Conservation (phyloP, 2,329 filamentous ascomycete genomes). For the Colletotrichum spaethianum region DNA sequence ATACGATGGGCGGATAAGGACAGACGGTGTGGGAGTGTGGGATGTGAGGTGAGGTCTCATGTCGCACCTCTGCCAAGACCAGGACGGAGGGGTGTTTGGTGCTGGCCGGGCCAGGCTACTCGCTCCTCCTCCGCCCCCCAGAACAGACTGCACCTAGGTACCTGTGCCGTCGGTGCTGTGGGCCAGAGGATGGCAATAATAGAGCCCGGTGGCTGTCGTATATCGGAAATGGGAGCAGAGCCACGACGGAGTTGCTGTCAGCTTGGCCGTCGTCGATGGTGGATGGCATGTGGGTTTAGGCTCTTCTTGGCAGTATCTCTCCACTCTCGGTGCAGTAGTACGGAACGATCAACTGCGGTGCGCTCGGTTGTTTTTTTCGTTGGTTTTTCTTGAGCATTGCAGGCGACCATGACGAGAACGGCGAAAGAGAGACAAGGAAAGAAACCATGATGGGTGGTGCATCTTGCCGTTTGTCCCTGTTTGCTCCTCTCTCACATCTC, state of each 20-base stretch:
- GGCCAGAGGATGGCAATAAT: constrained; percentile 24
- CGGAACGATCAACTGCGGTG: background rate
- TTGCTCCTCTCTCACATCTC: background rate
- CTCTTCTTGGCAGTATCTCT: constrained; percentile 22
- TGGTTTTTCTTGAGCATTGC: background rate
- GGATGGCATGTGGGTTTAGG: constrained; percentile 31
- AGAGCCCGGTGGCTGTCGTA: constrained; percentile 14
- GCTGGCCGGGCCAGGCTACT: background rate
- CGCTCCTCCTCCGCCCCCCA: constrained; percentile 8
- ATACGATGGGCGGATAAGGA: constrained; percentile 35
- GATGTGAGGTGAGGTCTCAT: constrained; percentile 40
- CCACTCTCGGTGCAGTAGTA: constrained; percentile 23
- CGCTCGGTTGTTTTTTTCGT: background rate
- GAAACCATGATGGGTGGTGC: constrained; percentile 10
- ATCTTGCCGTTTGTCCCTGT: constrained; percentile 19
- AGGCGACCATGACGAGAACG: background rate
- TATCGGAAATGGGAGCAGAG: constrained; percentile 14
- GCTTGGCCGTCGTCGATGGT: constrained; percentile 30
- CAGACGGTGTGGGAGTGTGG: constrained; percentile 19
- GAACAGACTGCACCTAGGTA: background rate
- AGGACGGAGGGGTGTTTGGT: constrained; percentile 8
- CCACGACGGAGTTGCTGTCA: constrained; percentile 15
- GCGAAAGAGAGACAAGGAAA: constrained; percentile 5
- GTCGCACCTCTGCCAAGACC: constrained; percentile 33
- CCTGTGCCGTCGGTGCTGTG: constrained; percentile 23